Evolutionary conservation across 805 yeast species (phyloP), one percentile per base, ranked within the genome.

Genomic region (Candida railenensis): DNA sequence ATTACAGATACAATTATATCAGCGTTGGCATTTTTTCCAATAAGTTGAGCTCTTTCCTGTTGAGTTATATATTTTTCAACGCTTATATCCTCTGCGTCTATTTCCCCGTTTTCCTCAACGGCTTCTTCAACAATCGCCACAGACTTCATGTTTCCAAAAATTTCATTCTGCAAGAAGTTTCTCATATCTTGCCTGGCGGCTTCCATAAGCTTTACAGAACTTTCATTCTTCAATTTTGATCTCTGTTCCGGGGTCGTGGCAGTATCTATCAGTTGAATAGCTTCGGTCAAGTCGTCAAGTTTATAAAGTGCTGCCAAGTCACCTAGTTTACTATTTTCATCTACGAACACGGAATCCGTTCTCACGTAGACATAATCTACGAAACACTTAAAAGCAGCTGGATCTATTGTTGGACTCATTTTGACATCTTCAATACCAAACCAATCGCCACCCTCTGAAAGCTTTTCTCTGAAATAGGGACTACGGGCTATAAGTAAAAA

Each of bases 1-100:
- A 62, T 56, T 8, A 73, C 71, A 1, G 71, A 54, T 0, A 82
- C 41, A 1, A 80, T 66, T 0, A 78, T 55, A 61, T 84, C 89
- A 0, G 87, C 80, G 21, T 59, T 47, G 1, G 61, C 53, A 8
- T 55, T 46, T 3, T 55, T 43, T 3, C 50, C 42, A 51, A 66
- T 48, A 11, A 73, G 47, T 5, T 52, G 40, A 4, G 43, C n/a
- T 41, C 59, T 63, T n/a, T 64, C 60, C 1, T 48, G 47, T 0
- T 37, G 45, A 1, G 61, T 34, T 5, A 70, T 47, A 40, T 43
- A 54, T 15, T 38, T 28, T 1, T 37, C 15, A 5, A 59, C 48
- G 15, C 60, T 56, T 2, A 67, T 57, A 37, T 67, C 73, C 28
- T 67, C 72, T 37, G 61, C 54, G 20, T 66, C 69, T 3, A 59